Evolutionary conservation across 2,329 filamentous ascomycete species (phyloP), one percentile per base, ranked within the genome.

Genomic region (Parascedosporium putredinis): DNA sequence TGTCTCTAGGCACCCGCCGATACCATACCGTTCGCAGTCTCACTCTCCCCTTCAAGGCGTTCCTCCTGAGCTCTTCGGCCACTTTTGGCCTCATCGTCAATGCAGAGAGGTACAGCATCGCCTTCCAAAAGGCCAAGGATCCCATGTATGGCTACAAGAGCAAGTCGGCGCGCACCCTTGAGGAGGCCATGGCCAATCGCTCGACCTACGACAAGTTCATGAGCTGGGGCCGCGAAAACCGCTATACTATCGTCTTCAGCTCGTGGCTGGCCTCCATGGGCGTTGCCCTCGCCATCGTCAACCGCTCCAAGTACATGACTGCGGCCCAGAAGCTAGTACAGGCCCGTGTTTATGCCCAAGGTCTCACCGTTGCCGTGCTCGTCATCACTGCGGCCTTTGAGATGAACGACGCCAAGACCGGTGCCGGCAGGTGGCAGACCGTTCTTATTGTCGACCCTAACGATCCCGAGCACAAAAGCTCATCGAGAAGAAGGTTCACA

Each of bases 301-400:
- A 84, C 61, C 79, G 88, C 55, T 88, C 88, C 64, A 82, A 78
- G 56, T 86, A 83, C 63, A 74, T 95, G 44, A 79, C 76, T 46
- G 83, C 81, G 2, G 71, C 78, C 53, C 90, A 96, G 74, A 95
- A 95, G 75, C 71, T 96, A 20, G 90, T 96, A 14, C 90, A 96
- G 75, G 90, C 89, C 22, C 84, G 90, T 78, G 85, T 96, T 56
- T 95, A 95, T 68, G 90, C 90, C 3, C 90, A 96, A 72, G 88
- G 86, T 5, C 71, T 95, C 58, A 95, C 90, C 4, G 73, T 96
- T 44, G 86, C 84, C 55, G 88, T 95, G 47, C 73, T 96, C 51
- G 78, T 95, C 61, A 81, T 87, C 51, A 86, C 82, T 27, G 88
- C 91, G 44, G 85, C 81, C 9, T 85, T 96, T 59, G 90, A 96